A percentile compares a stretch with the other conserved stretches of the same genome.
Conservation (phyloP, 352 stramenopile genomes). For the Pythium rhizo-oryzae region DNA sequence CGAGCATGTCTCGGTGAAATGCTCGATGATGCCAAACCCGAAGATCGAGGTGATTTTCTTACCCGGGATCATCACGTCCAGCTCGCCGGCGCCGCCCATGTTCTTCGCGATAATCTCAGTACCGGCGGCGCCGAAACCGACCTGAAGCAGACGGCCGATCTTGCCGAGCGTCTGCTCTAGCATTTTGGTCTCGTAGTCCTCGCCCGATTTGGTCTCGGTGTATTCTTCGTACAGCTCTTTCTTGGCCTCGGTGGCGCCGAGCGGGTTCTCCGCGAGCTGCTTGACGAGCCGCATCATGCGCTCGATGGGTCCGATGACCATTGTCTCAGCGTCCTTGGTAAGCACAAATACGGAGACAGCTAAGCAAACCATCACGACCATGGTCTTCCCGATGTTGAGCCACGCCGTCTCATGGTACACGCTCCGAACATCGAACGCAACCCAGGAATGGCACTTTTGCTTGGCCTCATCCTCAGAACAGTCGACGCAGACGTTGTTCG, state of each 20-base stretch:
- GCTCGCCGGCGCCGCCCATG: slow-evolving; percentile 89
- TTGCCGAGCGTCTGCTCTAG: slow-evolving; percentile 95
- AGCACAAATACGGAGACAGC: slow-evolving; percentile 92
- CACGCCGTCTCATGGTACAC: slow-evolving; percentile 42
- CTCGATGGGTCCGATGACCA: slow-evolving; percentile 97
- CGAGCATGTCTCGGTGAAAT: slow-evolving; percentile 95
- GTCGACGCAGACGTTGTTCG: slow-evolving; percentile 60
- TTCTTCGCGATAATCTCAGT: slow-evolving; percentile 98
- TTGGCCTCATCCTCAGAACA: slow-evolving; percentile 38
- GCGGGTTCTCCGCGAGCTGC: slow-evolving; percentile 67
- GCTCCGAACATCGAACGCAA: slow-evolving; percentile 75
- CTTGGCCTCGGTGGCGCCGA: slow-evolving; percentile 70
- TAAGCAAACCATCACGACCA: slow-evolving; percentile 92
- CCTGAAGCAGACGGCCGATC: slow-evolving; percentile 94
- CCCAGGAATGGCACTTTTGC: slow-evolving; percentile 64
- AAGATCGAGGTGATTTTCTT: slow-evolving; percentile 98
- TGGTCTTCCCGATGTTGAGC: slow-evolving; percentile 85
- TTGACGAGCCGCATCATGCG: slow-evolving; percentile 92
- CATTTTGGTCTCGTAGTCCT: slow-evolving; percentile 96
- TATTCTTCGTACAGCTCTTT: slow-evolving; percentile 73
- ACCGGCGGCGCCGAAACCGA: slow-evolving; percentile 97
- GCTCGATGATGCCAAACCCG: slow-evolving; percentile 96
- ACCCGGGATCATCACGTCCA: slow-evolving; percentile 97
- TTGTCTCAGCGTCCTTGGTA: slow-evolving; percentile 91
- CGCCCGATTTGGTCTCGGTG: slow-evolving; percentile 55